These are phyloP conservation scores for Fusarium siculi DNA, from an alignment of 2,329 filamentous ascomycete genomes.

Conservation along the genomic window DNA sequence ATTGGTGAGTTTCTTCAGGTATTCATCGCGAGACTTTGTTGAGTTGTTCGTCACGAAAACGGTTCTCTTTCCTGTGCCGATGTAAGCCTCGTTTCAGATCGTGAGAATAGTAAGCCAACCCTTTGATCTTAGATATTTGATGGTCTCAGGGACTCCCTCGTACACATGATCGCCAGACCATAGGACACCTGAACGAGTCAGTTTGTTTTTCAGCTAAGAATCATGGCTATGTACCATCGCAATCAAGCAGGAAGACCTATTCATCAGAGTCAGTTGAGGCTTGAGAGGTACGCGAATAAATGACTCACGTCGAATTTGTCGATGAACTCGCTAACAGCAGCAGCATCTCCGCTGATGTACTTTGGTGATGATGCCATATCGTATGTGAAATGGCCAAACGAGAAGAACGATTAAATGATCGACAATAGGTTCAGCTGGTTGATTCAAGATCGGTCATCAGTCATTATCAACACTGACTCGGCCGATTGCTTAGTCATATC, in stretches of 20 bases:
- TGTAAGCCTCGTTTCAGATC: slow-evolving; percentile 13
- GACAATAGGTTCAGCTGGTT: slow-evolving; percentile 3
- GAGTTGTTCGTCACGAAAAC: slow-evolving; percentile 99
- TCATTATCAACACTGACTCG: slow-evolving; percentile 11
- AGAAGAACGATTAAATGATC: not conserved
- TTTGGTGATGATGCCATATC: slow-evolving; percentile 55
- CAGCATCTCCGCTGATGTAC: slow-evolving; percentile 81
- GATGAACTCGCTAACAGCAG: slow-evolving; percentile 83
- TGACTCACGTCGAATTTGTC: slow-evolving; percentile 88
- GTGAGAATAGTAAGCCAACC: slow-evolving; percentile 59
- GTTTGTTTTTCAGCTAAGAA: not conserved
- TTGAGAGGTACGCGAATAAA: slow-evolving; percentile 23
- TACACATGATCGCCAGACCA: slow-evolving; percentile 97
- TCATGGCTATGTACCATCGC: slow-evolving; percentile 77
- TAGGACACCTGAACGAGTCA: slow-evolving; percentile 76
- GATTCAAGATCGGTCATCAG: not conserved
- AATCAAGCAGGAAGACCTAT: slow-evolving; percentile 93
- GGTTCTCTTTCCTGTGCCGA: slow-evolving; percentile 78
- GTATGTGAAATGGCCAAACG: not conserved
- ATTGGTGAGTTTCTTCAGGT: slow-evolving; percentile 87
- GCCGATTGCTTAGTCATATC: slow-evolving; percentile 26
- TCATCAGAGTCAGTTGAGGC: not conserved
- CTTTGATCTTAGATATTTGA: slow-evolving; percentile 83
- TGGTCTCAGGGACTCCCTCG: slow-evolving; percentile 83
- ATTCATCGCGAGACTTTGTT: slow-evolving; percentile 92